Conservation (phyloP, 2,329 filamentous ascomycete species). For the Phaeosphaeriaceae sp. region DNA sequence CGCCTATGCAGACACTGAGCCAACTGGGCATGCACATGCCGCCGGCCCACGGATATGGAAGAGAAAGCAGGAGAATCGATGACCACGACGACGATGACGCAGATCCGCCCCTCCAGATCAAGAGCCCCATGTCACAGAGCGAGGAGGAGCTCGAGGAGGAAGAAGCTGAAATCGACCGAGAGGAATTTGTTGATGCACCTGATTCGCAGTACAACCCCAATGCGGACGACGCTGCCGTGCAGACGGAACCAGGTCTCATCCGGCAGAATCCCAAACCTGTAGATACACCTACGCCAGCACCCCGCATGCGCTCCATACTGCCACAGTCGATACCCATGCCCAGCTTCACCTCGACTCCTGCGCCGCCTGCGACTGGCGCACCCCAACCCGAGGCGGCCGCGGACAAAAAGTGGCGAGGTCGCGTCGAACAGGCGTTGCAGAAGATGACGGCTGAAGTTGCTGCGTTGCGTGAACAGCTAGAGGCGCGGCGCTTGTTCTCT, state of each 20-base stretch:
- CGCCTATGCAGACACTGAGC: constrained; percentile 47
- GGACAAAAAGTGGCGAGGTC: constrained; percentile 75
- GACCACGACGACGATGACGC: constrained; percentile 20
- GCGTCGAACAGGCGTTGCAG: constrained; percentile 84
- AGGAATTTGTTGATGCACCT: constrained; percentile 58
- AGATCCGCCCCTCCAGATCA: constrained; percentile 58
- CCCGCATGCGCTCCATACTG: constrained; percentile 20
- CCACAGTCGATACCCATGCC: constrained; percentile 31
- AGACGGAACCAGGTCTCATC: constrained; percentile 18
- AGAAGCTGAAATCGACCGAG: constrained; percentile 41
- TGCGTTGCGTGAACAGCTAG: constrained; percentile 88
- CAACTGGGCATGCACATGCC: constrained; percentile 40
- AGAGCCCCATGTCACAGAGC: constrained; percentile 84
- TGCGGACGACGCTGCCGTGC: constrained; percentile 36
- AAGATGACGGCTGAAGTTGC: constrained; percentile 93
- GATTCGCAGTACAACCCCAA: constrained; percentile 53
- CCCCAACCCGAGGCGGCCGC: constrained; percentile 24
- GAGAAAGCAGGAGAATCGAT: constrained; percentile 49
- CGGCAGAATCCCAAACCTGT: constrained; percentile 16
- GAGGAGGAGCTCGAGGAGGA: constrained; percentile 59
- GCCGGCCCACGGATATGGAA: constrained; percentile 39
- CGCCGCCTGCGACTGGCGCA: background rate
- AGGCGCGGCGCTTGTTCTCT: constrained; percentile 74
- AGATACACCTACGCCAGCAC: constrained; percentile 26
- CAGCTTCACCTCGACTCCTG: constrained; percentile 10